Evolutionary conservation across 2,329 filamentous ascomycete species (phyloP).

Genomic region (Colletotrichum caudatum): DNA sequence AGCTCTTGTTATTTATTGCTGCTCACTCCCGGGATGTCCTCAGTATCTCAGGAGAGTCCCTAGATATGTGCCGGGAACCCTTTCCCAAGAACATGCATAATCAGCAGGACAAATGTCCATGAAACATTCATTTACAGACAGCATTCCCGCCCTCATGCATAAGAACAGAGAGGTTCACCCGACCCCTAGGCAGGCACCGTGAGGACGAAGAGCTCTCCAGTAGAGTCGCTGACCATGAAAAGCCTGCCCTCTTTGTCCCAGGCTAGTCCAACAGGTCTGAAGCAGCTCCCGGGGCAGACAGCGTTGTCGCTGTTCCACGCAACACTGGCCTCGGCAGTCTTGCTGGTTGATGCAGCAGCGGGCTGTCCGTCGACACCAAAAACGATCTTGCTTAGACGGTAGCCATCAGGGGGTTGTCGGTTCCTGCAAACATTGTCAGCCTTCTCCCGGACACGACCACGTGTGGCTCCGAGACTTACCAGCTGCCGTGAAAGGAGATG

Average conservation of each 20-base stretch:
- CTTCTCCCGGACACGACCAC: background rate
- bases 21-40: background rate
- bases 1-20: background rate
- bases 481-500: conserved; percentile 80
- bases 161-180: conserved; percentile 2
- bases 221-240: conserved; percentile 73
- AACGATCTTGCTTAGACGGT: conserved; percentile 53
- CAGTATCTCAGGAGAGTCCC: background rate
- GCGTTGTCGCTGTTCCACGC: conserved; percentile 62
- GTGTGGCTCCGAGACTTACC: conserved; percentile 55
- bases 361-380: conserved; percentile 53
- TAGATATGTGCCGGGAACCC: conserved; percentile 16
- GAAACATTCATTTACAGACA: background rate
- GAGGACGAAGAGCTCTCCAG: conserved; percentile 74
- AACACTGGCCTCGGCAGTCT: conserved; percentile 58
- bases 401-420: conserved; percentile 52
- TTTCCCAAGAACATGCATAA: background rate
- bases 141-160: background rate
- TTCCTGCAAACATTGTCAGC: conserved; percentile 45
- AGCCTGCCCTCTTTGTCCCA: conserved; percentile 65
- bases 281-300: conserved; percentile 67
- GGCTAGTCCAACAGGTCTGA: conserved; percentile 72
- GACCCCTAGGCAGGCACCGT: conserved; percentile 31
- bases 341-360: conserved; percentile 50
- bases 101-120: background rate